Base-by-base conservation (phyloP, 1,284 basidiomycete genomes). In the Porodaedalea pini region DNA sequence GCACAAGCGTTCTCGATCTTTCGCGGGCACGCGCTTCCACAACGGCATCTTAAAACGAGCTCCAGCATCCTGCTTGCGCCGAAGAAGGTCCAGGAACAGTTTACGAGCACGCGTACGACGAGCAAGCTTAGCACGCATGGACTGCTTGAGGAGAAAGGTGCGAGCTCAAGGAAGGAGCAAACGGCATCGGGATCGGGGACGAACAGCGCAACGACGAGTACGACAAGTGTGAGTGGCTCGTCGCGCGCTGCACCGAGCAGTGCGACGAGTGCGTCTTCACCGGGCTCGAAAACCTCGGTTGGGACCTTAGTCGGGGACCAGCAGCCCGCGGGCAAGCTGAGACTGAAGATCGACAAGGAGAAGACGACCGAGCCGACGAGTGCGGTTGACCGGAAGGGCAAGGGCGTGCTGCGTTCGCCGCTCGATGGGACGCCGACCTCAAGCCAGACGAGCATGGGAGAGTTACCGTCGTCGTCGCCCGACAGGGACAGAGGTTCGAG, bases 41-140 rank as follows among this genome's bases (percentile, higher is more conserved):
- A 57, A 39, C 54, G 57, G 25, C 75, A 73, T 49, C 71, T 80
- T 63, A 72, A 74, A 27, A 73, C 72, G 40, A 76, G 71, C 44
- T 67, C 67, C n/a, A 75, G 71, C 23, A 84, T 90, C 48, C 71
- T 90, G 60, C 72, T 90, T 13, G 88, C 85, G 8, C 81, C 85
- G 25, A 80, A 81, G 65, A 79, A 78, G 58, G 88, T 90, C 5
- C 88, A 90, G 64, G 80, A 82, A 64, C 81, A 85, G 29, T 91
- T 83, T 64, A 90, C 88, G 15, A 88, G 81, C 65, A 90, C 88
- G n/a, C 82, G 78, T 41, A 87, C 86, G 11, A 89, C 86, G 5
- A 77, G 80, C 49, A 82, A 81, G 65, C 74, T 90, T 32, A 81
- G 79, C 61, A 79, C 83, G 0, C 82, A 90, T 66, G 84, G 87